Base-by-base conservation (phyloP, 176 grass and related monocot species). In the Rhynchospora tenuis region DNA sequence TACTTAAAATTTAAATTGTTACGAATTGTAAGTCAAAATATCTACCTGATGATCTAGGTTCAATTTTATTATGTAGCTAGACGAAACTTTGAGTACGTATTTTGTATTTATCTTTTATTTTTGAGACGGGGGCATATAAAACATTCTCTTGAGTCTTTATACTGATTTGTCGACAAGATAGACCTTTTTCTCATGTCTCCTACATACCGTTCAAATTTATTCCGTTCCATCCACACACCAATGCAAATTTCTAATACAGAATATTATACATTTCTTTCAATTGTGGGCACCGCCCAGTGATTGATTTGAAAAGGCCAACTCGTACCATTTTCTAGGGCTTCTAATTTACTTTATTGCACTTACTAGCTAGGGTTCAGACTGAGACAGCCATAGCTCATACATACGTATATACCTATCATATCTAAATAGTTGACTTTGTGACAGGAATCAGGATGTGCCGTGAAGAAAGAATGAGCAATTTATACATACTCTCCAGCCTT, bases 221-320 rank as follows among this genome's bases (percentile, higher is more conserved):
- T 44, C 56, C 1, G 27, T 61, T 59, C 55, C 38, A 7, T 80
- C 23, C 27, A 13, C 13, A 42, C 45, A 60, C 60, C 58, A 61
- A 59, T 80, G 27, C 46, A 60, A 2, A 58, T 61, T 77, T 78
- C 60, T 64, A 28, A 26, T 66, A 63, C 12, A 80, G 38, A 81
- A 78, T 38, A 80, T 11, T 11, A 20, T 16, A 60, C 58, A 64
- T 22, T 72, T 78, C 77, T 16, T 64, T 63, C 52, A 63, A 73
- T 57, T 42, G 65, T 27, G 52, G 81, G 81, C 63, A 55, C 81
- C 8, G 43, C 8, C 61, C 16, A 7, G 26, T 74, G 83, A 84
- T 84, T 59, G 83, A 84, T 75, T 75, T 84, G 83, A 84, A 84
- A 84, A 73, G 82, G 50, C 64, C 82, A 84, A 72, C 22, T 52